Evolutionary conservation across 345 rosid genomes (phyloP).

Genomic region (Citrus inodora): DNA sequence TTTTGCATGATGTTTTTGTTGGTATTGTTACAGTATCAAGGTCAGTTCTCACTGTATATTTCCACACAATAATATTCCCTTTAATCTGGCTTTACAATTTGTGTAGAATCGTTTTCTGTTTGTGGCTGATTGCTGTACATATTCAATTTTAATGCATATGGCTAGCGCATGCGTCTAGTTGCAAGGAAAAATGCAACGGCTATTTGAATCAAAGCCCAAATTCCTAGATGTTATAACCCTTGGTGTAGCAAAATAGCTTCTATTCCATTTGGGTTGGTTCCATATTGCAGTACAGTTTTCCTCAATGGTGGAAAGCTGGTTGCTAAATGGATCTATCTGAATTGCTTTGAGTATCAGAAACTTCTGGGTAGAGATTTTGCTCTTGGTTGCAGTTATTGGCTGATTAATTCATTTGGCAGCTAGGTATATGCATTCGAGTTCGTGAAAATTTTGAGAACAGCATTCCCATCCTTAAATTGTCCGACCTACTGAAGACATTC

Average conservation of each 20-base stretch:
- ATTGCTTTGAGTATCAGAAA: neutral
- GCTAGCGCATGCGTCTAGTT: too few relatives aligned
- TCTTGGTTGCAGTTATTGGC: neutral
- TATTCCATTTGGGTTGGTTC: neutral
- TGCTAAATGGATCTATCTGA: neutral
- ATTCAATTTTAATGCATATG: too few relatives aligned
- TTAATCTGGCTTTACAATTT: neutral
- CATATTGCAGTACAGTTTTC: neutral
- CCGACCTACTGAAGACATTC: neutral
- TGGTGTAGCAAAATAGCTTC: neutral
- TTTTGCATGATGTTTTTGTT: neutral
- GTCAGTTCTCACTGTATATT: neutral
- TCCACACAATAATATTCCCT: neutral
- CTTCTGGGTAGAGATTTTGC: neutral
- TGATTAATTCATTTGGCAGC: neutral
- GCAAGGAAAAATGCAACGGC: too few relatives aligned
- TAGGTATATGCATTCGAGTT: neutral
- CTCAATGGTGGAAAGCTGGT: neutral
- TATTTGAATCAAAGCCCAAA: too few relatives aligned
- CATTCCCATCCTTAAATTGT: neutral
- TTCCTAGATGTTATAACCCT: too few relatives aligned
- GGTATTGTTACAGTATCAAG: neutral
- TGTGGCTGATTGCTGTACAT: too few relatives aligned
- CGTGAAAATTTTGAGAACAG: neutral
- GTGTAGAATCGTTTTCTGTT: too few relatives aligned